phyloP scores from a whole-genome alignment of 1,139 yeast species.

The Debaryomycetaceae sp. region DNA sequence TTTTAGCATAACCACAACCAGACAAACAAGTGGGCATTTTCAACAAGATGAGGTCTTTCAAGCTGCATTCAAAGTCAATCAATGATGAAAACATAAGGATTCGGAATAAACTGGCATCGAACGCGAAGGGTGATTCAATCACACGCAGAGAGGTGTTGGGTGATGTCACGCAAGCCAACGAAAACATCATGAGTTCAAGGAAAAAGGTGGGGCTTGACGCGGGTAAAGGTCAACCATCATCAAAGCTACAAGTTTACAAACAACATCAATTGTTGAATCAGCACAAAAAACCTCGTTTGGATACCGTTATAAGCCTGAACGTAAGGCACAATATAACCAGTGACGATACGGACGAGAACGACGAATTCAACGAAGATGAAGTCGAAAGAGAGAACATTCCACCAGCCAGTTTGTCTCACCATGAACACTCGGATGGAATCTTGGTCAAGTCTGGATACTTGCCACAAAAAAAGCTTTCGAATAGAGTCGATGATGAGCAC shows the following conservation, averaged over 20 bases:
- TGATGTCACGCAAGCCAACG: conserved; percentile 23
- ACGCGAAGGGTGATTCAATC: background rate
- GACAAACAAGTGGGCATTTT: background rate
- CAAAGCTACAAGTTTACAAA: conserved; percentile 20
- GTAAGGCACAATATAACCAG: background rate
- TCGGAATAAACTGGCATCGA: conserved; percentile 3
- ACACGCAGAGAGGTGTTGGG: conserved; percentile 27
- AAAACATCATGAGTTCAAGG: conserved; percentile 8
- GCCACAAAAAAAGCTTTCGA: background rate
- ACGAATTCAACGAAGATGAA: conserved; percentile 12
- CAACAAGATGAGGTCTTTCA: conserved; percentile 7
- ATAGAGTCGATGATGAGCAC: background rate
- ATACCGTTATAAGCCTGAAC: conserved; percentile 2
- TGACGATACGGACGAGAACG: conserved; percentile 10
- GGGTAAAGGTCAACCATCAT: conserved; percentile 6
- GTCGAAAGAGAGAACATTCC: conserved; percentile 10
- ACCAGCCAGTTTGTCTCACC: conserved; percentile 1
- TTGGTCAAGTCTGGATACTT: conserved; percentile 5
- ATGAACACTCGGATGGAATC: conserved; percentile 4
- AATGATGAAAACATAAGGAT: conserved; percentile 9
- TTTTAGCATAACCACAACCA: background rate
- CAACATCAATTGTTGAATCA: conserved; percentile 10
- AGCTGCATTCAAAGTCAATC: conserved; percentile 4
- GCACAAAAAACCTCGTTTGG: conserved; percentile 22
- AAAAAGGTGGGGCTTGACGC: conserved; percentile 7